phyloP scores from a whole-genome alignment of 495 filamentous ascomycete genomes.

The Copromyces sp. region DNA sequence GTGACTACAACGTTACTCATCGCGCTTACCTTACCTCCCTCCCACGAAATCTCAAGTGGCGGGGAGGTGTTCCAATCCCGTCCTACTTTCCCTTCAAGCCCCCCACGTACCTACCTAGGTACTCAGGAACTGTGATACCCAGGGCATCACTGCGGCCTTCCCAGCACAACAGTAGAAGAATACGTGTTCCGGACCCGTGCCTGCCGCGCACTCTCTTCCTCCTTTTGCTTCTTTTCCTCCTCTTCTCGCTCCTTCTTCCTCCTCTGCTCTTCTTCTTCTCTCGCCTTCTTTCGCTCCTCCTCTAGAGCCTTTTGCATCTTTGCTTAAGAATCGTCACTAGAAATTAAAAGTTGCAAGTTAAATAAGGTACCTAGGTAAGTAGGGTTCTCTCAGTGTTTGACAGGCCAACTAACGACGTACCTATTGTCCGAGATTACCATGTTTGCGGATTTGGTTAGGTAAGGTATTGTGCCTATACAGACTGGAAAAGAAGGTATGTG shows the following conservation, averaged over 20 bases:
- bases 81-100: too few relatives aligned
- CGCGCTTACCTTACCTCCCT: not conserved
- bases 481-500: not conserved
- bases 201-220: not conserved
- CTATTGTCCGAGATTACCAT: not conserved
- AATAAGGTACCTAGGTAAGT: not conserved
- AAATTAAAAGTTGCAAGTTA: not conserved
- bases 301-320: not conserved
- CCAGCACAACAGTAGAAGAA: not conserved
- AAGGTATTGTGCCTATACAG: not conserved
- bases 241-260: not conserved
- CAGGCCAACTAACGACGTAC: not conserved
- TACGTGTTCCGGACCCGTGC: not conserved
- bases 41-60: too few relatives aligned
- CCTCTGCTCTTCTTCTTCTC: not conserved
- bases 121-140: too few relatives aligned
- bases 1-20: not conserved
- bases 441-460: not conserved
- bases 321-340: not conserved
- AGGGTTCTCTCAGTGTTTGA: too few relatives aligned
- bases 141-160: not conserved
- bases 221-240: not conserved
- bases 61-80: too few relatives aligned
- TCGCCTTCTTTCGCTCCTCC: not conserved
- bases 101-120: too few relatives aligned